A percentile compares a stretch with the other conserved stretches of the same genome.
Evolutionary conservation across 345 rosid genomes (phyloP).

Genomic region (Cardamine occulta): DNA sequence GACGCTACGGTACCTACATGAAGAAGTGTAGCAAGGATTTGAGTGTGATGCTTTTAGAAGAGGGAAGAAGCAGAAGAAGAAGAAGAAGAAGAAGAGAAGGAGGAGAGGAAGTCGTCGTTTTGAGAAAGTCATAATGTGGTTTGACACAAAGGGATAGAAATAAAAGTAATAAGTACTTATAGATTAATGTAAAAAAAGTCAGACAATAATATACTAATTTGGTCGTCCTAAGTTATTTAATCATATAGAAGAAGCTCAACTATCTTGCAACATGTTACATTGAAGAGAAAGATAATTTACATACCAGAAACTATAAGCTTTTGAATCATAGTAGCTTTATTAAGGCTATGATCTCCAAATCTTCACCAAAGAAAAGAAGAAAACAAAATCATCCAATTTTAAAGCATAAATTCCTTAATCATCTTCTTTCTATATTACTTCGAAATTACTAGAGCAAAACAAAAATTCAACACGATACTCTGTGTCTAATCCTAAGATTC

Average conservation of each 20-base stretch:
- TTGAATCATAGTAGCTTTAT: not conserved
- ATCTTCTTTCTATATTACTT: too few species aligned
- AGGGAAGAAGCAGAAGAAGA: slow-evolving; percentile 50
- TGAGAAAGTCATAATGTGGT: slow-evolving; percentile 33
- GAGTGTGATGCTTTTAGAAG: slow-evolving; percentile 29
- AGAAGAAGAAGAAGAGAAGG: slow-evolving; percentile 37
- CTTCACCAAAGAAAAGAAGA: too few species aligned
- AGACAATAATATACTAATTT: not conserved
- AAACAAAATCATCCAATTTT: too few species aligned
- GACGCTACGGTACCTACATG: slow-evolving; percentile 37
- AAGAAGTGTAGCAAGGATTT: slow-evolving; percentile 46
- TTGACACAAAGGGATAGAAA: slow-evolving; percentile 15
- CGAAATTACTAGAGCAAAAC: too few species aligned
- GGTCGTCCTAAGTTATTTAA: not conserved
- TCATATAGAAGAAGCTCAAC: not conserved
- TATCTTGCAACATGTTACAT: not conserved
- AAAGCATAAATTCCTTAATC: too few species aligned
- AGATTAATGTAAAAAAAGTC: slow-evolving; percentile 18
- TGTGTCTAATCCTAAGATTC: too few species aligned
- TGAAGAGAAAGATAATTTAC: not conserved
- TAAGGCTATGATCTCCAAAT: too few species aligned
- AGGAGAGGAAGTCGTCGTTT: slow-evolving; percentile 21
- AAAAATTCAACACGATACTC: too few species aligned
- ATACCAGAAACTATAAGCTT: not conserved
- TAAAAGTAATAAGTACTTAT: not conserved